These are phyloP conservation scores for Typha latifolia DNA, from an alignment of 176 grass and related monocot genomes.

Conservation along the genomic window DNA sequence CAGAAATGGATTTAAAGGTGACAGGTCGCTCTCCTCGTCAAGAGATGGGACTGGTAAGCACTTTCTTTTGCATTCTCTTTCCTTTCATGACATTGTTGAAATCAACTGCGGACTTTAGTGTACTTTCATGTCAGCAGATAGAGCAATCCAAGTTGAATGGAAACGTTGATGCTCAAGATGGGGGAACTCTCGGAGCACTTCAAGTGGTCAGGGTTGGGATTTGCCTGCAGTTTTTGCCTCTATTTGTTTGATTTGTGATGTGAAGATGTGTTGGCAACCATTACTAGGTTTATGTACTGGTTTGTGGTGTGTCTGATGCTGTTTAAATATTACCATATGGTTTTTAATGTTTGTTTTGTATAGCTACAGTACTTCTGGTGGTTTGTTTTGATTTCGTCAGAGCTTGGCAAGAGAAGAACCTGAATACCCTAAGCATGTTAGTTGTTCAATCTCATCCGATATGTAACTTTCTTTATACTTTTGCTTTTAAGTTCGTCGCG, in stretches of 20 bases:
- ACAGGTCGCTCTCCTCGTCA: conserved; percentile 67
- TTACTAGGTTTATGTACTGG: conserved; percentile 21
- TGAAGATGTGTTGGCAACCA: conserved; percentile 25
- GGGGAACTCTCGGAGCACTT: conserved; percentile 7
- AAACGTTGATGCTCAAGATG: conserved; percentile 35
- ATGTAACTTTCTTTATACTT: not conserved
- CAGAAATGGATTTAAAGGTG: conserved; percentile 45
- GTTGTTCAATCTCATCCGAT: conserved; percentile 21
- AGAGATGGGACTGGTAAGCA: conserved; percentile 57
- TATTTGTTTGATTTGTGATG: conserved; percentile 35
- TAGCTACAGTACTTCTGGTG: conserved; percentile 32
- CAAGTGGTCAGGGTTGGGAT: conserved; percentile 19
- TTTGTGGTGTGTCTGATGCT: conserved; percentile 29
- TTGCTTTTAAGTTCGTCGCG: not conserved
- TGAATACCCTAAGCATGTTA: conserved; percentile 27
- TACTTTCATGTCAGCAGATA: conserved; percentile 34
- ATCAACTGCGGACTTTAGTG: not conserved
- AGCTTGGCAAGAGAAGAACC: conserved; percentile 21
- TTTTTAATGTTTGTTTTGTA: conserved; percentile 27
- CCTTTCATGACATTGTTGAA: not conserved
- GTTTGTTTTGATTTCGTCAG: conserved; percentile 22
- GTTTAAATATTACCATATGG: conserved; percentile 28
- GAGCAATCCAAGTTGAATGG: conserved; percentile 59
- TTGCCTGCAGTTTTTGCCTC: conserved; percentile 13
- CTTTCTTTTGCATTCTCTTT: conserved; percentile 2